phyloP scores from a whole-genome alignment of 2,329 filamentous ascomycete genomes.

The Penicillium paneum region DNA sequence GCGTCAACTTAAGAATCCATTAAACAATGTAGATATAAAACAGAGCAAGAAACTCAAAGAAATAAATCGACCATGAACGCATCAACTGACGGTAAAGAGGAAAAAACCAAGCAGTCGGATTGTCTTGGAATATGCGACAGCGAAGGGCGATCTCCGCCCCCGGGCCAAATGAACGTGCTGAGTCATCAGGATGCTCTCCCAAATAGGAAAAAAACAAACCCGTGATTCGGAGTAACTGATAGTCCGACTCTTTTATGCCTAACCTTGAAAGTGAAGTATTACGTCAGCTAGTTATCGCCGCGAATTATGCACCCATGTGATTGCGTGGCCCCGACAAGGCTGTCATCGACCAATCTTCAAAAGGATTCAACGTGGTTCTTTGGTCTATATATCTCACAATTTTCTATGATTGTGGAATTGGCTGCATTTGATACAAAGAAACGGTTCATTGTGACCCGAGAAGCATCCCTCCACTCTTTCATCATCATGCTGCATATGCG shows the following conservation, averaged over 20 bases:
- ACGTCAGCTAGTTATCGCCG: not conserved
- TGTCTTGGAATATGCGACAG: slow-evolving; percentile 6
- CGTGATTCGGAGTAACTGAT: not conserved
- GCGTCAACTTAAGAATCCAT: slow-evolving; percentile 17
- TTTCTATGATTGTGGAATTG: not conserved
- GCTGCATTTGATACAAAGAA: not conserved
- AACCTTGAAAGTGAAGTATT: not conserved
- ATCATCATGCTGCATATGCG: slow-evolving; percentile 15
- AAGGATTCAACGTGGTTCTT: not conserved
- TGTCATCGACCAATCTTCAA: not conserved
- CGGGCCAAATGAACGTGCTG: not conserved
- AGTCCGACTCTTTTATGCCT: not conserved
- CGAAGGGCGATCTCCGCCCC: not conserved
- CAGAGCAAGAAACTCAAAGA: slow-evolving; percentile 6
- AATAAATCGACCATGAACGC: slow-evolving; percentile 9
- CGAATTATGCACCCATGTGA: slow-evolving; percentile 9
- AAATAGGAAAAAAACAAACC: slow-evolving; percentile 1
- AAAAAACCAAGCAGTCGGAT: slow-evolving; percentile 1
- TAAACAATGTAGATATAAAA: slow-evolving; percentile 4
- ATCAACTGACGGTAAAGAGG: slow-evolving; percentile 2
- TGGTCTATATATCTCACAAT: not conserved
- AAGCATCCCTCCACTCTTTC: not conserved
- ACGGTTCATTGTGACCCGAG: not conserved
- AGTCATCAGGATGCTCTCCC: not conserved
- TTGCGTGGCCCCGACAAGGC: slow-evolving; percentile 6